These are phyloP conservation scores for Elaeis oleifera DNA, from an alignment of 202 grass and related monocot species.

Conservation along the genomic window DNA sequence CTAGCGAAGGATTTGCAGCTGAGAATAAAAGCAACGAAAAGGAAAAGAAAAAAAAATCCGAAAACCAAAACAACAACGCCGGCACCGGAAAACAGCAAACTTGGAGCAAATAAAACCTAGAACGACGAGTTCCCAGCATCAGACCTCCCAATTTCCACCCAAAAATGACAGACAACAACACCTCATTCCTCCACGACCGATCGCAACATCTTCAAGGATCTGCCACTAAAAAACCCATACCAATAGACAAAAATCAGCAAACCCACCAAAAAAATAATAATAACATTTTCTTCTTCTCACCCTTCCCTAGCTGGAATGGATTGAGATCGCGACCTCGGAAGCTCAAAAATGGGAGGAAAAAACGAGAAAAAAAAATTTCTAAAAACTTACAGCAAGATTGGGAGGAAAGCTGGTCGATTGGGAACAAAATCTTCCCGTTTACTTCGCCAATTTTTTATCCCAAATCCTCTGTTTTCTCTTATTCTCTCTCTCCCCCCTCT, in stretches of 20 bases:
- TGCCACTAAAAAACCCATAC: not conserved
- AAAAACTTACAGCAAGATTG: conserved; percentile 6
- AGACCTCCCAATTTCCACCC: too few species aligned
- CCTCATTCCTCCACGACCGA: conserved; percentile 21
- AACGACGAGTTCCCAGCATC: too few species aligned
- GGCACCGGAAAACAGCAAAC: too few species aligned
- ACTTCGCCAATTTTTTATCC: too few species aligned
- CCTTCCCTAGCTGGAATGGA: not conserved
- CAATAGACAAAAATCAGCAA: not conserved
- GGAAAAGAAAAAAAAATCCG: too few species aligned
- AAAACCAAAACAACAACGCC: too few species aligned
- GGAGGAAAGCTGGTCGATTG: not conserved
- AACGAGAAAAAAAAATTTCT: not conserved
- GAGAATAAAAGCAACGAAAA: too few species aligned
- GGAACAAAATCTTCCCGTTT: too few species aligned
- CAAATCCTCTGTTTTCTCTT: not conserved
- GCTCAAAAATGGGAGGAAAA: not conserved
- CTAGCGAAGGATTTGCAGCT: conserved; percentile 15
- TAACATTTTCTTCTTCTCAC: not conserved
- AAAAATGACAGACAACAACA: not conserved
- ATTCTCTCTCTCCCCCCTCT: not conserved
- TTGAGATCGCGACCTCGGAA: not conserved
- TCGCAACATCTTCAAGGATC: not conserved
- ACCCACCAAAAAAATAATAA: not conserved
- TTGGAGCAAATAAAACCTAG: too few species aligned